These are phyloP conservation scores for Talaromyces marneffei DNA, from an alignment of 2,329 filamentous ascomycete genomes.

Conservation along the genomic window DNA sequence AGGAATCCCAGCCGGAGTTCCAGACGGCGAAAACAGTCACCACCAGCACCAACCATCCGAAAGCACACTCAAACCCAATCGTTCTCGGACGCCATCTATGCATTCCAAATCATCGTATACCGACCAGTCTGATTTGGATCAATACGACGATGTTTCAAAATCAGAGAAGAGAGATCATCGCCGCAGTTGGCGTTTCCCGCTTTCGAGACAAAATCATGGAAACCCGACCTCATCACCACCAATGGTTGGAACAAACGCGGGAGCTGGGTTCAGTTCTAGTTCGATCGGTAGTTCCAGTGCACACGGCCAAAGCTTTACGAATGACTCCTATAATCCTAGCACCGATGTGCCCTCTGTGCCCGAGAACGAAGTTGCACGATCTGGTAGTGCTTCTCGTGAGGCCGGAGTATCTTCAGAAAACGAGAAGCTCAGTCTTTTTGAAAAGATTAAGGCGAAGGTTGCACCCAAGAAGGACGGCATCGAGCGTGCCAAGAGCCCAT, in stretches of 20 bases:
- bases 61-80: conserved; percentile 57
- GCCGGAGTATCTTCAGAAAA: conserved; percentile 29
- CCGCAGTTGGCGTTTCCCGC: conserved; percentile 66
- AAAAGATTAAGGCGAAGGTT: conserved; percentile 61
- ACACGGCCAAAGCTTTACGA: conserved; percentile 41
- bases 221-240: conserved; percentile 11
- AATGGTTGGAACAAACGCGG: conserved; percentile 55
- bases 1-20: neutral
- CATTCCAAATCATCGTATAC: conserved; percentile 67
- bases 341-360: conserved; percentile 34
- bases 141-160: conserved; percentile 56
- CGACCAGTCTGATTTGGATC: conserved; percentile 75
- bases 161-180: conserved; percentile 62
- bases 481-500: conserved; percentile 49
- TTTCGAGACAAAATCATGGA: conserved; percentile 40
- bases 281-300: conserved; percentile 59
- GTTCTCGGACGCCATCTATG: conserved; percentile 70
- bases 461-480: conserved; percentile 50
- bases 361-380: conserved; percentile 36
- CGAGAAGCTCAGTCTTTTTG: conserved; percentile 57
- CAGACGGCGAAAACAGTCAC: conserved; percentile 20
- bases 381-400: conserved; percentile 23
- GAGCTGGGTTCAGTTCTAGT: conserved; percentile 61
- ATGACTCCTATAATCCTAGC: conserved; percentile 37
- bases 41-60: conserved; percentile 40